Conservation (phyloP, 441 rosid genomes). For the Raphanus hybrid region DNA sequence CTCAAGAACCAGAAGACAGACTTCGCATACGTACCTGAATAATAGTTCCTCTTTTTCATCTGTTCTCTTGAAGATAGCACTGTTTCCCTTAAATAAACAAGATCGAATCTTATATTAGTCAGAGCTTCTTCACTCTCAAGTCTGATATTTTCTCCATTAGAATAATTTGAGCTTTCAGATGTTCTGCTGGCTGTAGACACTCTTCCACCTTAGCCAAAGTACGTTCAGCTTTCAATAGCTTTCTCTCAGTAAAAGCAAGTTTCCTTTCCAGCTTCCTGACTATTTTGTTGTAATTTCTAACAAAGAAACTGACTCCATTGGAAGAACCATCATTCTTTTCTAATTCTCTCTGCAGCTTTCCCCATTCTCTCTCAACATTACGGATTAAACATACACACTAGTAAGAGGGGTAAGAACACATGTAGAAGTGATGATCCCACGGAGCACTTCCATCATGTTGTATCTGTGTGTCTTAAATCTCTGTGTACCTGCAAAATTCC, state of each 20-base stretch:
- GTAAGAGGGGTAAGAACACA: constrained; percentile 8
- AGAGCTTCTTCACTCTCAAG: background rate
- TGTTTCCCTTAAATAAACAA: background rate
- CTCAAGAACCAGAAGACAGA: background rate
- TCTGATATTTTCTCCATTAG: background rate
- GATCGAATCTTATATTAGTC: background rate
- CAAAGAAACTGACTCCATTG: constrained; percentile 28
- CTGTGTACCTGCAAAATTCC: no score
- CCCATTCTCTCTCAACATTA: constrained; percentile 18
- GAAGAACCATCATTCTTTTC: constrained; percentile 6
- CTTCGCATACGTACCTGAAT: background rate
- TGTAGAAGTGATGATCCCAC: constrained; percentile 29
- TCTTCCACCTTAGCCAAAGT: background rate
- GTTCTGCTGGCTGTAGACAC: background rate
- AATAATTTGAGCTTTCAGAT: background rate
- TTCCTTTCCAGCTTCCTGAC: background rate
- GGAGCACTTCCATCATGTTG: constrained; percentile 22
- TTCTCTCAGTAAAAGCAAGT: background rate
- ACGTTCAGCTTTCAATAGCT: background rate
- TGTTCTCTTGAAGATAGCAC: background rate
- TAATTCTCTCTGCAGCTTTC: background rate
- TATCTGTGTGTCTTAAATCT: no score
- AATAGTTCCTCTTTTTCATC: background rate
- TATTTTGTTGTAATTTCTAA: constrained; percentile 20
- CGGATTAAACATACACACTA: background rate